Percentiles rank a stretch among this genome's conserved stretches.
These are phyloP conservation scores for Yarrowia hollandica DNA, from an alignment of 805 yeast species.

Conservation along the genomic window DNA sequence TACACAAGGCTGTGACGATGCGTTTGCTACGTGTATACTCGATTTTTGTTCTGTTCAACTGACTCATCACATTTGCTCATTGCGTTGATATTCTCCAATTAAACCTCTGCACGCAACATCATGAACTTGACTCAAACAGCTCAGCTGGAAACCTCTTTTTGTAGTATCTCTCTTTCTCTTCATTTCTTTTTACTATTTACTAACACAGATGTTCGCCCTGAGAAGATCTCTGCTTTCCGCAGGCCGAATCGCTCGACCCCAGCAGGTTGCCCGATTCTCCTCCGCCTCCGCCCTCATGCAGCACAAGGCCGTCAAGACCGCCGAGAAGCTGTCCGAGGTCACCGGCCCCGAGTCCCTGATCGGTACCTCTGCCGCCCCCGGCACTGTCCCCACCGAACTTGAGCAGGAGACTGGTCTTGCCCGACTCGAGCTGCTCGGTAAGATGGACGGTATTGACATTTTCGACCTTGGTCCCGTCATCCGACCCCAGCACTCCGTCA, in stretches of 20 bases:
- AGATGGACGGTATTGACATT: slow-evolving; percentile 91
- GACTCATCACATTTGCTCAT: too few species aligned
- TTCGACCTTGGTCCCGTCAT: slow-evolving; percentile 76
- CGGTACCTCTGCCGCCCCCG: slow-evolving; percentile 85
- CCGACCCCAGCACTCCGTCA: slow-evolving; percentile 66
- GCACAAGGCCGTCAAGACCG: slow-evolving; percentile 39
- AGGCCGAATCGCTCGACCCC: slow-evolving; percentile 29
- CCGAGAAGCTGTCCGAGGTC: slow-evolving; percentile 71
- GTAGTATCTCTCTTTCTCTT: too few species aligned
- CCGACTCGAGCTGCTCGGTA: slow-evolving; percentile 92
- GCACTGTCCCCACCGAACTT: slow-evolving; percentile 85
- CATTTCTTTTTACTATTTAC: neutral
- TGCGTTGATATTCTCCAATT: too few species aligned
- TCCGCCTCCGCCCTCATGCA: slow-evolving; percentile 4
- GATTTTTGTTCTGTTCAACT: too few species aligned
- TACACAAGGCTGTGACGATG: too few species aligned
- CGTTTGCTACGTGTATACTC: too few species aligned
- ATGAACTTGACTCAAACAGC: too few species aligned
- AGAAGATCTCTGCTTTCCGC: slow-evolving; percentile 29
- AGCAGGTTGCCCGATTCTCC: slow-evolving; percentile 23
- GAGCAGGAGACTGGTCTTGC: slow-evolving; percentile 99
- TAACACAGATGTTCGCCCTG: slow-evolving; percentile 28
- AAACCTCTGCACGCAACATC: too few species aligned
- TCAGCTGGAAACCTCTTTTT: too few species aligned
- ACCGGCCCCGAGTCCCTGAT: slow-evolving; percentile 72